Conservation (phyloP, 2,329 filamentous ascomycete species). For the Claviceps sp. region DNA sequence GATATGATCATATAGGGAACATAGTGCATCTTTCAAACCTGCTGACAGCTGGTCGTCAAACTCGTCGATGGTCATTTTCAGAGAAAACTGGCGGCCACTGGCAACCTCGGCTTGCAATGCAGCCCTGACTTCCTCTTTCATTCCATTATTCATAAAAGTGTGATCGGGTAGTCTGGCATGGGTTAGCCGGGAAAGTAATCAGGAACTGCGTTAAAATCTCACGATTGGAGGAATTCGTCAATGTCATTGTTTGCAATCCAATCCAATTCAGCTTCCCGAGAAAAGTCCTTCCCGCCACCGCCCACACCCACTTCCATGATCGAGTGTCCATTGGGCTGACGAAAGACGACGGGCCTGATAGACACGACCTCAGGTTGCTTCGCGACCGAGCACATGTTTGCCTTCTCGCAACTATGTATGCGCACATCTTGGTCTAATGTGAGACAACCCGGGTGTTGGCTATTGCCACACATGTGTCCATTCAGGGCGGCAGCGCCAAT, state of each 20-base stretch:
- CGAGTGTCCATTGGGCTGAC: slow-evolving; percentile 43
- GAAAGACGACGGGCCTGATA: slow-evolving; percentile 66
- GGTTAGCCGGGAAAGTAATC: not conserved
- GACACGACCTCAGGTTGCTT: slow-evolving; percentile 45
- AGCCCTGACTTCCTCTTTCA: slow-evolving; percentile 4
- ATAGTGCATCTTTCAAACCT: slow-evolving; percentile 1
- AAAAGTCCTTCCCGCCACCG: slow-evolving; percentile 64
- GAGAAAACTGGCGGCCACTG: slow-evolving; percentile 14
- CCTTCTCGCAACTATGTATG: slow-evolving; percentile 78
- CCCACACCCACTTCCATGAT: slow-evolving; percentile 64
- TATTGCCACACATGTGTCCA: slow-evolving; percentile 66
- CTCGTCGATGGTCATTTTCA: slow-evolving; percentile 12
- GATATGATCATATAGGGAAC: not conserved
- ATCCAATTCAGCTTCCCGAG: slow-evolving; percentile 53
- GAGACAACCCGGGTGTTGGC: slow-evolving; percentile 54
- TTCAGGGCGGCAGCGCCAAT: slow-evolving; percentile 54
- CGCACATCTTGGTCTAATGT: slow-evolving; percentile 48
- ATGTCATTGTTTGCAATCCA: slow-evolving; percentile 40
- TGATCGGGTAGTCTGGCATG: slow-evolving; percentile 10
- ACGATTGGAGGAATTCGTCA: slow-evolving; percentile 30
- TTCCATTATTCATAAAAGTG: slow-evolving; percentile 4
- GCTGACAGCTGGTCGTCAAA: slow-evolving; percentile 9
- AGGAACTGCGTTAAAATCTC: not conserved
- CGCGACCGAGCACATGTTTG: slow-evolving; percentile 42
- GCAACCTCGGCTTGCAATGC: slow-evolving; percentile 7